A percentile compares a stretch with the other conserved stretches of the same genome.
Evolutionary conservation across 176 grass and related monocot species (phyloP).

Genomic region (Triticum aestivum): DNA sequence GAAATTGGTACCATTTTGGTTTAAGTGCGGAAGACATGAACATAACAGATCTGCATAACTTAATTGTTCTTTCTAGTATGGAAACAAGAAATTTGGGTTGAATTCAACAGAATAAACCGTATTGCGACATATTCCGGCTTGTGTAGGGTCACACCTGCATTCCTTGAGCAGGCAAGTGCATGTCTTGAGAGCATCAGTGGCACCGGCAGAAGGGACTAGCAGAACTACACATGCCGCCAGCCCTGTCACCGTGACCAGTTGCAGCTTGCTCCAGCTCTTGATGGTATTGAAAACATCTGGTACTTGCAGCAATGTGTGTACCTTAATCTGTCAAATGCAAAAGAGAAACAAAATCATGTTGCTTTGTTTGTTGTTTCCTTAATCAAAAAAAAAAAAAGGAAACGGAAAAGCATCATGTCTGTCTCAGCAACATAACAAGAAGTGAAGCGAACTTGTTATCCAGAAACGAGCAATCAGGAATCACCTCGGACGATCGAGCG

Average conservation of each 20-base stretch:
- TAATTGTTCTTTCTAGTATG: background rate
- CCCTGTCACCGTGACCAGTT: slow-evolving; percentile 55
- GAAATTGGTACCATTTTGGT: background rate
- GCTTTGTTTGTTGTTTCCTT: no score
- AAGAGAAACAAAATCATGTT: background rate
- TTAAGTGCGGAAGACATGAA: slow-evolving; percentile 1
- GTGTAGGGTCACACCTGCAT: slow-evolving; percentile 65
- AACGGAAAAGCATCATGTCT: background rate
- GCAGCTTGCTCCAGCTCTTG: slow-evolving; percentile 54
- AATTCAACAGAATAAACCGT: background rate
- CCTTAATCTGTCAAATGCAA: slow-evolving; percentile 39
- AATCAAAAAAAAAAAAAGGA: background rate
- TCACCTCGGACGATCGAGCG: slow-evolving; percentile 32
- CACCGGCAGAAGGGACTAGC: slow-evolving; percentile 69
- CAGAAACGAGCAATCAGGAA: background rate
- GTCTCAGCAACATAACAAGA: background rate
- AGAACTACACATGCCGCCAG: slow-evolving; percentile 59
- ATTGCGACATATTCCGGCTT: background rate
- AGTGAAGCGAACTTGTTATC: background rate
- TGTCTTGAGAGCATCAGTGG: slow-evolving; percentile 87
- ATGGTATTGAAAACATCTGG: slow-evolving; percentile 26
- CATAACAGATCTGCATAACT: background rate
- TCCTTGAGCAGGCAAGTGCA: slow-evolving; percentile 96
- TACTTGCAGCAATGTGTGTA: background rate
- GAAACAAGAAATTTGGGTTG: background rate